A percentile compares a stretch with the other conserved stretches of the same genome.
phyloP scores from a whole-genome alignment of 2,329 filamentous ascomycete species.

The Coniosporium tulheliwenetii region DNA sequence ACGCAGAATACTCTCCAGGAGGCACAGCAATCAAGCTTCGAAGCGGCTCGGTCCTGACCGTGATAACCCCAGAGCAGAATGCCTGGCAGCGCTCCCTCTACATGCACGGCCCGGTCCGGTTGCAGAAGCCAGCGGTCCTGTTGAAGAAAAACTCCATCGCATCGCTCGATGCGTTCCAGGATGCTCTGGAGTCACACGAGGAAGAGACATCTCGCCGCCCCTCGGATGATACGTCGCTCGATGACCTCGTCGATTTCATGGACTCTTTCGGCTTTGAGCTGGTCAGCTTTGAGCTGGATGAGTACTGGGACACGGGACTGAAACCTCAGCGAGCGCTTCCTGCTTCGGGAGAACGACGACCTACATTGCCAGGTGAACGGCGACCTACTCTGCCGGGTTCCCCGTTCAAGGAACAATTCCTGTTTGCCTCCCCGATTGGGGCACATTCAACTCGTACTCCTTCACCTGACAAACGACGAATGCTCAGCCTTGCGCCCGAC shows the following conservation, averaged over 20 bases:
- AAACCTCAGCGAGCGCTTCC: no score
- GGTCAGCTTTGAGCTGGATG: conserved; percentile 15
- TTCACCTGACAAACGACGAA: no score
- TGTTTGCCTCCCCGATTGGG: no score
- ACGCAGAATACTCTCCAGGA: background rate
- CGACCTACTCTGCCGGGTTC: no score
- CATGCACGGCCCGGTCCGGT: conserved; percentile 24
- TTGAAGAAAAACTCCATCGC: conserved; percentile 24
- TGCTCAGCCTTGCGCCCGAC: no score
- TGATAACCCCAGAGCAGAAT: conserved; percentile 16
- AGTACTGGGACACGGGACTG: conserved; percentile 11
- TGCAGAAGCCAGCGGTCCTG: conserved; percentile 17
- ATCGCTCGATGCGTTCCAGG: conserved; percentile 22
- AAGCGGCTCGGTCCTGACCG: conserved; percentile 17
- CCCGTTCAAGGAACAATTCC: no score
- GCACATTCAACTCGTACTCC: no score
- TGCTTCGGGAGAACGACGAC: no score
- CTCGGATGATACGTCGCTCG: conserved; percentile 16
- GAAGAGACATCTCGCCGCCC: background rate
- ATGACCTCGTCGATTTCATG: conserved; percentile 27
- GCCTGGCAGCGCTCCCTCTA: conserved; percentile 20
- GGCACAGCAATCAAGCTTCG: conserved; percentile 14
- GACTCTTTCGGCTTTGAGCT: conserved; percentile 20
- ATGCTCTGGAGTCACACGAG: conserved; percentile 1
- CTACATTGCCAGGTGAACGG: no score